A percentile compares a stretch with the other conserved stretches of the same genome.
Evolutionary conservation across 148 eudicot species (phyloP).

Genomic region (Diospyros lotus): DNA sequence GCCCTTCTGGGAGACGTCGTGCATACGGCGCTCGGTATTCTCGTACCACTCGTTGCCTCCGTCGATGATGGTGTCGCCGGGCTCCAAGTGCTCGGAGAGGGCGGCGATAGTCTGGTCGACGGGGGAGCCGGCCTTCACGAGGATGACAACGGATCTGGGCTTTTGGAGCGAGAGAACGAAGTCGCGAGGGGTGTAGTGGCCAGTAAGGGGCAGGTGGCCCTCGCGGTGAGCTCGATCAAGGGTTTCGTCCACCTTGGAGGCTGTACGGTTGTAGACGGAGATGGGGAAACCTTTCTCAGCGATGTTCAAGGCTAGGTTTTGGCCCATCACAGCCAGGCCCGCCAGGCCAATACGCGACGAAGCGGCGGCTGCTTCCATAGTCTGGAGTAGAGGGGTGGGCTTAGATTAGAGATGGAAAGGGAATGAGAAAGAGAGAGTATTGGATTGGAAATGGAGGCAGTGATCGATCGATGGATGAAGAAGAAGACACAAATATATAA

Average conservation of each 20-base stretch:
- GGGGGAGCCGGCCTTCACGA: constrained; percentile 83
- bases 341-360: constrained; percentile 70
- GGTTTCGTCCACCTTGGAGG: constrained; percentile 64
- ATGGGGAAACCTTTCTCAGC: constrained; percentile 83
- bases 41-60: constrained; percentile 90
- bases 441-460: neutral
- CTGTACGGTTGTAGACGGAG: constrained; percentile 79
- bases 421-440: neutral
- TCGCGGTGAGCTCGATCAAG: constrained; percentile 53
- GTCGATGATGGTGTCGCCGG: constrained; percentile 75
- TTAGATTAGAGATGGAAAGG: constrained; percentile 1
- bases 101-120: constrained; percentile 76
- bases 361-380: constrained; percentile 32
- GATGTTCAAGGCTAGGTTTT: constrained; percentile 81
- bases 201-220: constrained; percentile 53
- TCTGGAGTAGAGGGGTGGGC: neutral
- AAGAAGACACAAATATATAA: no score
- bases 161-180: constrained; percentile 60
- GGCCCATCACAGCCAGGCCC: constrained; percentile 89
- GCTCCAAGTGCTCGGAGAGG: constrained; percentile 47
- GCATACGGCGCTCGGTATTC: constrained; percentile 63
- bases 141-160: constrained; percentile 75
- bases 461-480: no score
- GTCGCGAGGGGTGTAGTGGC: constrained; percentile 56
- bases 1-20: constrained; percentile 33